These are phyloP conservation scores for Termitomyces sp. DNA, from an alignment of 768 basidiomycete species.

Conservation along the genomic window DNA sequence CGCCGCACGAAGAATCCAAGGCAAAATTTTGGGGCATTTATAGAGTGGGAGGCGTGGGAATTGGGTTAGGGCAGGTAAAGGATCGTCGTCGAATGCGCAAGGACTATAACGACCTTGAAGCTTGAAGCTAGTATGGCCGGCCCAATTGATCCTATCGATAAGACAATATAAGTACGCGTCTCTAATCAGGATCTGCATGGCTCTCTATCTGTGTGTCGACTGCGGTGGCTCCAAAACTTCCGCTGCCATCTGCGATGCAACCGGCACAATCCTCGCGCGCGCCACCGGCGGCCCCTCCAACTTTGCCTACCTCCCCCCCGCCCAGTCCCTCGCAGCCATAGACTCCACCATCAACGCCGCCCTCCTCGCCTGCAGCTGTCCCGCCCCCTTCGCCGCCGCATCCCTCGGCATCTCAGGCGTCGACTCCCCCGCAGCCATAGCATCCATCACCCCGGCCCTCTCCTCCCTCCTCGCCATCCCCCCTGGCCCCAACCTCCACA, in stretches of 20 bases:
- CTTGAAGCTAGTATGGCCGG: too few relatives aligned
- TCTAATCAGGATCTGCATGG: background rate
- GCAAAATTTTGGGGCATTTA: slow-evolving; percentile 11
- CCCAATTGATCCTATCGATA: too few relatives aligned
- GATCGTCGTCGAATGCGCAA: too few relatives aligned
- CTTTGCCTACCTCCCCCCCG: slow-evolving; percentile 70
- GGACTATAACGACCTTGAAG: too few relatives aligned
- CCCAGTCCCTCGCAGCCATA: slow-evolving; percentile 57
- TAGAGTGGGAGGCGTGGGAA: slow-evolving; percentile 29
- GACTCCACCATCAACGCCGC: slow-evolving; percentile 50
- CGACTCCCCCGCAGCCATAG: slow-evolving; percentile 65
- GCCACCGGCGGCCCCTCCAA: slow-evolving; percentile 80
- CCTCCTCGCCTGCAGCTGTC: slow-evolving; percentile 37
- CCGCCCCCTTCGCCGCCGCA: slow-evolving; percentile 54
- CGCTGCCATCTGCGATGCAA: slow-evolving; percentile 58
- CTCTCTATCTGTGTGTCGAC: slow-evolving; percentile 70
- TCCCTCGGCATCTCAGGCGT: slow-evolving; percentile 87
- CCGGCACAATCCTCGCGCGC: slow-evolving; percentile 63
- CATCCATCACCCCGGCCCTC: slow-evolving; percentile 50
- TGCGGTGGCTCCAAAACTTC: slow-evolving; percentile 90
- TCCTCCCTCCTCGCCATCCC: slow-evolving; percentile 59
- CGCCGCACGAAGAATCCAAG: slow-evolving; percentile 63
- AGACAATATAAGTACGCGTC: too few relatives aligned
- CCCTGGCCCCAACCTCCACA: slow-evolving; percentile 46
- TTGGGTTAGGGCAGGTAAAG: slow-evolving; percentile 33